A percentile compares a stretch with the other conserved stretches of the same genome.
Conservation (phyloP, 257 asterid genomes). For the Ligustrum vulgare region DNA sequence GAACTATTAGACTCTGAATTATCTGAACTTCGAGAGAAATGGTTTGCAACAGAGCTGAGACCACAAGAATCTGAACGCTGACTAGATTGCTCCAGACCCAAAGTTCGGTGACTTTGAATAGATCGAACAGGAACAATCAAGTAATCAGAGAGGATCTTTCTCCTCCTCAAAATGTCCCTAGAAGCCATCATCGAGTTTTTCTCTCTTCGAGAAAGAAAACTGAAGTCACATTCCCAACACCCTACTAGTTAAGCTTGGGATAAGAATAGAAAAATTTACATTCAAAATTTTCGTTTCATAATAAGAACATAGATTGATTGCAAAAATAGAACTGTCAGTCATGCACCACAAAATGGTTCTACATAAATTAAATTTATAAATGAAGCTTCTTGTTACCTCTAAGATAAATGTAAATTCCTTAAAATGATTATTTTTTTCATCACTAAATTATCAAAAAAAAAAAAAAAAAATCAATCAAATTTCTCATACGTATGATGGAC, state of each 20-base stretch:
- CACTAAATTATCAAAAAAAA: neutral
- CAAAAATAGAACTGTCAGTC: neutral
- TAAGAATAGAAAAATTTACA: slow-evolving; percentile 10
- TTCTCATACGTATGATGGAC: neutral
- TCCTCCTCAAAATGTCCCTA: slow-evolving; percentile 61
- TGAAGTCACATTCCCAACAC: slow-evolving; percentile 36
- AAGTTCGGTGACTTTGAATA: slow-evolving; percentile 37
- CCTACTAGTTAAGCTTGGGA: slow-evolving; percentile 21
- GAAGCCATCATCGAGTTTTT: slow-evolving; percentile 54
- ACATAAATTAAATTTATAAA: neutral
- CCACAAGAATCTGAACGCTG: slow-evolving; percentile 29
- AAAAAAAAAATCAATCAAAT: neutral
- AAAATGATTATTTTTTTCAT: neutral
- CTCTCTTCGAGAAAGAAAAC: slow-evolving; percentile 32
- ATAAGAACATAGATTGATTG: neutral
- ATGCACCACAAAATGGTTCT: neutral
- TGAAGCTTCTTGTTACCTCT: neutral
- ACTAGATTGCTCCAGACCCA: slow-evolving; percentile 37
- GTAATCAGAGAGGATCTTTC: slow-evolving; percentile 50
- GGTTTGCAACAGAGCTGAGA: slow-evolving; percentile 40
- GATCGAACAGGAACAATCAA: slow-evolving; percentile 45
- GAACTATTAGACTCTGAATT: slow-evolving; percentile 32
- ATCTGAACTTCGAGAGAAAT: slow-evolving; percentile 30
- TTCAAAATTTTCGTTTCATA: neutral
- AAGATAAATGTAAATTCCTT: neutral